Base-by-base conservation (phyloP, 768 basidiomycete genomes). In the Collybia sordida region DNA sequence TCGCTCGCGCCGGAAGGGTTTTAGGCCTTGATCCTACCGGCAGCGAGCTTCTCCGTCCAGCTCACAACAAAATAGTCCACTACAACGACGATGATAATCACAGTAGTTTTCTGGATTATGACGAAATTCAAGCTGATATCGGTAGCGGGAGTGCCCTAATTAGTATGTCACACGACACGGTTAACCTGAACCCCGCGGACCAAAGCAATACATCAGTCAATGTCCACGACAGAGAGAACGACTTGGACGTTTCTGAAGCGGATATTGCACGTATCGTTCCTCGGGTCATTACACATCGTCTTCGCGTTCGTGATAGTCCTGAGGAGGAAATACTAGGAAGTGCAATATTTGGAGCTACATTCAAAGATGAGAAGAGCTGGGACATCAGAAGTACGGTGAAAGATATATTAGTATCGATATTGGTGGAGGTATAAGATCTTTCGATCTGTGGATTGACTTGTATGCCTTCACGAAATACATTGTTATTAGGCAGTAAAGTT, bases 211-310 rank as follows among this genome's bases (percentile, higher is more conserved):
- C 27, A 8, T 28, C 45, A 6, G 42, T 45, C 8, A 35, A 41
- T n/a, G 34, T 50, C 24, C 45, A 54, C 37, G 42, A 50, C 12
- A 59, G 62, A 43, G 57, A 58, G 22, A 59, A 64, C 38, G 60
- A 69, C 28, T 57, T 85, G 54, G 86, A 87, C 50, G 82, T 88
- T 3, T 85, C 85, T 4, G 86, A 89, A 63, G 83, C 83, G 49
- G 86, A 92, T 57, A 75, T 89, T 54, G 86, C 86, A 49, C 77
- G 86, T 51, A 82, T 90, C 23, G 79, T 88, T 54, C 87, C 87
- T 28, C 70, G 87, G 18, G 81, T 85, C 0, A 76, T 92, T 24
- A 84, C 86, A 6, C 90, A 93, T 67, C 84, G 90, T 9, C 60
- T 93, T 52, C 74, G 85, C 43, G 78, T 89, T 48, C 74, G 88